Evolutionary conservation across 495 filamentous ascomycete species (phyloP), one percentile per base, ranked within the genome.

Genomic region (Polyplosphaeria fusca): DNA sequence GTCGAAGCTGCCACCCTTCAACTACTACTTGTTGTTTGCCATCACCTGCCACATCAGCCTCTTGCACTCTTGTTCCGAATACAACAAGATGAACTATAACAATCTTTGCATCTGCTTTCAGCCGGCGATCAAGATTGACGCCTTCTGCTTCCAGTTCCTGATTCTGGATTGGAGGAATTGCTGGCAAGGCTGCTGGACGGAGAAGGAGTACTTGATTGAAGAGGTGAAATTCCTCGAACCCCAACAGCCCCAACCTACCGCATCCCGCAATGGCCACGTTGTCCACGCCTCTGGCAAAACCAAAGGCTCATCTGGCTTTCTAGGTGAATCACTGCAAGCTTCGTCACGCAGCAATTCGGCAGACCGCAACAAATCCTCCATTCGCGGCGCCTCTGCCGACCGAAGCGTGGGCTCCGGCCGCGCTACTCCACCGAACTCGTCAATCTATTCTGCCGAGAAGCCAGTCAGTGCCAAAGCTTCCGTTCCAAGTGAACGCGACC

Each of bases 21-120:
- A 96, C 71, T 96, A 96, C 72, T 95, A 96, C 64, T 87, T 96
- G 26, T 84, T 96, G 41, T 95, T 95, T 70, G 91, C 91, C 59
- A 93, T 95, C 61, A 96, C 91, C 26, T 95, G 91, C 69, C 91
- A 95, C 61, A 82, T 95, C 30, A 91, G 87, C 67, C 80, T 95
- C 3, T 81, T 96, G 13, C 86, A 91, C 55, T 86, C 86, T 0
- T 89, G 91, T 66, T 82, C 85, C 25, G 88, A 89, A 28, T 87
- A 87, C 70, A 96, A 94, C 77, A 92, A 91, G 75, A 96, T 96
- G 91, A 86, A 91, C 68, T 95, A 89, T 68, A 80, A 83, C 62
- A 95, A 95, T 59, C 81, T 96, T 1, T 91, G 87, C 73, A 91
- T 95, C 59, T 96, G 91, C 76, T 94, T 95, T 73, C 88, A 93